Evolutionary conservation across 2,329 filamentous ascomycete species (phyloP).

Genomic region (Pseudogymnoascus sp.): DNA sequence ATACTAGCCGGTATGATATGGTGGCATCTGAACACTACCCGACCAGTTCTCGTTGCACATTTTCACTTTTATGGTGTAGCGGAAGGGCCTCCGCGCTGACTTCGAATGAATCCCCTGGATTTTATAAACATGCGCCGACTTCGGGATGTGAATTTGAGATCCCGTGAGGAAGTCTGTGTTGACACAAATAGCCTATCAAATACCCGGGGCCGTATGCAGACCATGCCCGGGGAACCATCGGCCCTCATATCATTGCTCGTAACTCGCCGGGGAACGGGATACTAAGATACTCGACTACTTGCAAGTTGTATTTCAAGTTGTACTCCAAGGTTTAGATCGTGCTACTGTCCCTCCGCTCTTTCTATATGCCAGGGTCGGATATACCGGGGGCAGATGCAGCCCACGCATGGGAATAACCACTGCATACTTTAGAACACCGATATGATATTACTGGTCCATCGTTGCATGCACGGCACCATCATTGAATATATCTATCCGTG

Average conservation of each 20-base stretch:
- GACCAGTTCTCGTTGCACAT: neutral
- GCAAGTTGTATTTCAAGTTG: neutral
- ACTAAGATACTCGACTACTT: neutral
- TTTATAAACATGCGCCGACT: neutral
- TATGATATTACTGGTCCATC: neutral
- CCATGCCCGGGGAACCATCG: neutral
- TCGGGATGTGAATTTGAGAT: neutral
- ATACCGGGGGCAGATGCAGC: neutral
- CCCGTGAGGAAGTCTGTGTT: neutral
- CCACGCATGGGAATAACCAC: neutral
- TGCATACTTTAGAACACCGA: neutral
- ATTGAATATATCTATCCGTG: neutral
- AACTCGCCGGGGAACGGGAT: neutral
- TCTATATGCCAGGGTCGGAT: neutral
- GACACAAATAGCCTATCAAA: slow-evolving; percentile 1
- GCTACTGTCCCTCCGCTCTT: neutral
- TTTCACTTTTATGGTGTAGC: neutral
- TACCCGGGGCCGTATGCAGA: neutral
- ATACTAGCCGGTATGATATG: neutral
- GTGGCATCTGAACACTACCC: neutral
- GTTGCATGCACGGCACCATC: neutral
- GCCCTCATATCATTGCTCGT: neutral
- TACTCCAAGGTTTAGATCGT: neutral
- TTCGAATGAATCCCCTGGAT: neutral
- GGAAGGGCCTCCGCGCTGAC: neutral